Conservation (phyloP, 164 flowering plant genomes). For the Vitis vinifera region DNA sequence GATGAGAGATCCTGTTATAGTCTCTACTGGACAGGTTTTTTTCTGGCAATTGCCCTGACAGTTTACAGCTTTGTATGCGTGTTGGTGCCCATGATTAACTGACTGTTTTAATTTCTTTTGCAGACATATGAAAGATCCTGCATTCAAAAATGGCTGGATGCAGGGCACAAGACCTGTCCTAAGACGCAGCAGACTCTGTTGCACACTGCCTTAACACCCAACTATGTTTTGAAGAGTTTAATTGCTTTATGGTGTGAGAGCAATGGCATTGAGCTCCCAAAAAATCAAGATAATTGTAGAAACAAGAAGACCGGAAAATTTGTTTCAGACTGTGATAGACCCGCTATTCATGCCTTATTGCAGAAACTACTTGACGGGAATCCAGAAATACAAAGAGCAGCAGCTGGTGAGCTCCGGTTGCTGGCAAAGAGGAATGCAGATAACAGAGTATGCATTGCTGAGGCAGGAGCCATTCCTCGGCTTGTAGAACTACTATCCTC, state of each 20-base stretch:
- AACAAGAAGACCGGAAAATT: conserved; percentile 38
- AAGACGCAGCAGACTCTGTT: conserved; percentile 76
- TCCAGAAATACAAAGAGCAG: conserved; percentile 75
- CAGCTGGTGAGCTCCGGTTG: conserved; percentile 85
- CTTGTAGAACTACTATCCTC: conserved; percentile 75
- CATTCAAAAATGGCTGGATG: conserved; percentile 87
- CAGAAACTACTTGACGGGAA: conserved; percentile 50
- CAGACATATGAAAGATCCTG: conserved; percentile 84
- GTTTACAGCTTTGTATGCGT: background rate
- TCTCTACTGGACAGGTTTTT: conserved; percentile 92
- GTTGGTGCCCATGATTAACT: background rate
- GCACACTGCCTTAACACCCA: conserved; percentile 75
- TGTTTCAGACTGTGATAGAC: conserved; percentile 59
- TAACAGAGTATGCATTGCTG: conserved; percentile 76
- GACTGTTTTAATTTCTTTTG: conserved; percentile 18
- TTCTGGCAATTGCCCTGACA: background rate
- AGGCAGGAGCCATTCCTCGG: conserved; percentile 83
- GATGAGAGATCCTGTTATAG: conserved; percentile 97
- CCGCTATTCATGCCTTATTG: conserved; percentile 46
- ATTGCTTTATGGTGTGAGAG: conserved; percentile 85
- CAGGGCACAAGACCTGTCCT: conserved; percentile 86
- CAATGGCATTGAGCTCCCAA: conserved; percentile 78
- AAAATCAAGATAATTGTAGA: conserved; percentile 42
- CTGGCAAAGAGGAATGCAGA: conserved; percentile 87
- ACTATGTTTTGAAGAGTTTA: conserved; percentile 75